Evolutionary conservation across 2,329 filamentous ascomycete genomes (phyloP), one percentile per base, ranked within the genome.

Genomic region (Paecilomyces sp.): DNA sequence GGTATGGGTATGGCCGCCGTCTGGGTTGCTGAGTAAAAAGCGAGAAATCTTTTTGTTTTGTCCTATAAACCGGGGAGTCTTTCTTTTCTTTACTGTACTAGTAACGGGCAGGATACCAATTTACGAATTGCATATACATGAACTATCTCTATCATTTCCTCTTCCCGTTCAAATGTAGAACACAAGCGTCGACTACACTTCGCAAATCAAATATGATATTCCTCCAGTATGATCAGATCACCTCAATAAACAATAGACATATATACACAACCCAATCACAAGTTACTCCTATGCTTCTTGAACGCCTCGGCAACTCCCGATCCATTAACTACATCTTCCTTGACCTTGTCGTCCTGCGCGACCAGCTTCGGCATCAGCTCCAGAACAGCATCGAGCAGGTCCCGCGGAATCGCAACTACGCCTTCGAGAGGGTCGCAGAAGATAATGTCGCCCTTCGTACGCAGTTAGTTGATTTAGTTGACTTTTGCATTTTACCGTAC

Each of bases 1-100:
- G 93, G 92, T 57, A 97, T 97, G 94, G 93, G 93, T 57, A 96
- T 97, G 91, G 92, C 92, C 60, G 91, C 92, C 62, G 88, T 97
- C 61, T 97, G 92, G 92, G 92, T 97, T 65, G 90, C 91, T 2
- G 92, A 96, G 82, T 96, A 91, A 73, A 71, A 33, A 56, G 30
- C 54, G 57, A 41, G 6, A 31, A 58, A 63, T 56, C 47, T 56
- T 63, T 63, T 28, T 36, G 63, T 62, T 54, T n/a, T 30, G 59
- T 55, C 59, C 61, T 50, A 56, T 63, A 55, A 22, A 25, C 12
- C 24, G 50, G 50, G 18, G 13, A 28, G 25, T 53, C 24, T 3
- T 56, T 59, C 15, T 56, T 59, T 50, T 56, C 30, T 28, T 58
- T 22, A 25, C 50, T 47, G 41, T 47, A 47, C 41, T 18, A 47